Conservation (phyloP, 116 monocot species). For the Dioscorea cayenensis region DNA sequence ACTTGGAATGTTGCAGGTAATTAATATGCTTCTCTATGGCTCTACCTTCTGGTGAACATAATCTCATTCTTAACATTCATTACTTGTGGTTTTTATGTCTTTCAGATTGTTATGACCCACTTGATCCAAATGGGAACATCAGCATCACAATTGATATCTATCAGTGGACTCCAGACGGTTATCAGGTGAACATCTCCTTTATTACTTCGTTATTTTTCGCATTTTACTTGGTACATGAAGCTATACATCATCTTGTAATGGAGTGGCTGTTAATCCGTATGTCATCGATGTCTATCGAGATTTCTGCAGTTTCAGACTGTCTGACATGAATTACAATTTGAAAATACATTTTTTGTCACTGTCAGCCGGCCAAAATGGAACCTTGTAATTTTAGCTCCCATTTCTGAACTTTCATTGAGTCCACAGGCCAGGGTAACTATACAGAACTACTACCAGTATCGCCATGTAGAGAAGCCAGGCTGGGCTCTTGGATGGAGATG, state of each 20-base stretch:
- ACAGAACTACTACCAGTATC: constrained; percentile 7
- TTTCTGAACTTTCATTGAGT: constrained; percentile 3
- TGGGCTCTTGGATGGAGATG: constrained; percentile 9
- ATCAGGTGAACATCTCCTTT: constrained; percentile 24
- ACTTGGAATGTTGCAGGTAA: not conserved
- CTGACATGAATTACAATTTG: no score
- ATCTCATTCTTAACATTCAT: not conserved
- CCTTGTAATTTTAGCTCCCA: not conserved
- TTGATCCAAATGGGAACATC: constrained; percentile 60
- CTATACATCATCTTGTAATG: no score
- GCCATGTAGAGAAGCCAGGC: constrained; percentile 9
- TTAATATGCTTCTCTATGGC: not conserved
- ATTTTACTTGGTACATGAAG: not conserved
- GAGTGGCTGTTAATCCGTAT: no score
- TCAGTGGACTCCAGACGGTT: constrained; percentile 52
- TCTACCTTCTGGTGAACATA: not conserved
- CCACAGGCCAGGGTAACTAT: constrained; percentile 8
- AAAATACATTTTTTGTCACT: no score
- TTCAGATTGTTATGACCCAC: constrained; percentile 29
- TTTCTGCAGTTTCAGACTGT: no score
- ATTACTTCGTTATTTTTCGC: not conserved
- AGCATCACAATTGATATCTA: constrained; percentile 48
- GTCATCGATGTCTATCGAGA: no score
- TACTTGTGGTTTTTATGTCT: not conserved
- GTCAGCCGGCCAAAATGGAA: no score